Evolutionary conservation across 2,329 filamentous ascomycete species (phyloP).

Genomic region (Alternaria ventricosa): DNA sequence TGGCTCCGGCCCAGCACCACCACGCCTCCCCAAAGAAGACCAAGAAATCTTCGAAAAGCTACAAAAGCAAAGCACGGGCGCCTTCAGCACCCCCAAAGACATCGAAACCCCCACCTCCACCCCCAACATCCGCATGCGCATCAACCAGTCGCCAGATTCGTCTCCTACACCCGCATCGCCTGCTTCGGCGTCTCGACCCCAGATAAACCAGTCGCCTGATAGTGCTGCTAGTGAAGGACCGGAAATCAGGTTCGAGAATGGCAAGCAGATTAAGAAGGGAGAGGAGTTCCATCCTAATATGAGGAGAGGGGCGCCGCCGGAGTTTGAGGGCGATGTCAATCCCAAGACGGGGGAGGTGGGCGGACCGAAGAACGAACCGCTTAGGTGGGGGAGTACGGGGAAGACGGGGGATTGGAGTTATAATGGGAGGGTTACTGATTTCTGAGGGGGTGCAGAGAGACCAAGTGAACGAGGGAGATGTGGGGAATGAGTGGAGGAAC

Average conservation of each 20-base stretch:
- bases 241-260: conserved; percentile 23
- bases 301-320: conserved; percentile 78
- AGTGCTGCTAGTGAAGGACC: conserved; percentile 4
- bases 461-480: no score
- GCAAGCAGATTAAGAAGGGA: conserved; percentile 59
- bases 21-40: conserved; percentile 84
- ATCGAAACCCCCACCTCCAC: conserved; percentile 34
- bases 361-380: conserved; percentile 94
- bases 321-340: conserved; percentile 92
- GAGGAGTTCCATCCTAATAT: conserved; percentile 74
- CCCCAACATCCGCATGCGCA: conserved; percentile 32
- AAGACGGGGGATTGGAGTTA: conserved; percentile 83
- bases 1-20: conserved; percentile 70
- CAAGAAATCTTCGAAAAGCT: conserved; percentile 91
- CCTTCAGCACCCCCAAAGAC: conserved; percentile 69
- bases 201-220: conserved; percentile 21
- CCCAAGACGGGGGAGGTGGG: conserved; percentile 95
- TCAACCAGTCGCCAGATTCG: conserved; percentile 45
- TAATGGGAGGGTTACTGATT: conserved; percentile 94
- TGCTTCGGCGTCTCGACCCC: background rate
- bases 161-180: conserved; percentile 1
- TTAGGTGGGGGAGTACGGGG: conserved; percentile 79
- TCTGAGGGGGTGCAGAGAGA: conserved; percentile 49
- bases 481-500: no score
- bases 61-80: conserved; percentile 77